These are phyloP conservation scores for Tolypocladium cylindrosporum DNA, from an alignment of 2,329 filamentous ascomycete species.

Conservation along the genomic window DNA sequence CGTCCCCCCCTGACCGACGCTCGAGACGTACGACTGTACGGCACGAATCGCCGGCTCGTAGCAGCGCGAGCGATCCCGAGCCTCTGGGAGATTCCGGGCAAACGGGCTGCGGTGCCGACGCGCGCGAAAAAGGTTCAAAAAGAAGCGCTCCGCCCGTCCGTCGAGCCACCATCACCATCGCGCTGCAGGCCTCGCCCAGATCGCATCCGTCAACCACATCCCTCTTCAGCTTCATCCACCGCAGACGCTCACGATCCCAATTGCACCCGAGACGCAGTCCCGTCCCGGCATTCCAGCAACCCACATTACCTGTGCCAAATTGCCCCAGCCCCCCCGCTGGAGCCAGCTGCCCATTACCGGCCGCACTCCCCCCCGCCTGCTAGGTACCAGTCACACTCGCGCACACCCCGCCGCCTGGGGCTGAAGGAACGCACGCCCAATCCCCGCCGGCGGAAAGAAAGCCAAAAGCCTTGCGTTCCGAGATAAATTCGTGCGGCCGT, in stretches of 20 bases:
- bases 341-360: no score
- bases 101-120: neutral
- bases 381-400: neutral
- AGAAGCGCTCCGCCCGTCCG: neutral
- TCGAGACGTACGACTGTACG: neutral
- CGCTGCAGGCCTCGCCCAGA: neutral
- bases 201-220: no score
- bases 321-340: neutral
- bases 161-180: neutral
- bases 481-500: slow-evolving; percentile 21
- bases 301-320: neutral
- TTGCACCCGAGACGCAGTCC: neutral
- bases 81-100: neutral
- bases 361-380: neutral
- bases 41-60: no score
- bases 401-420: neutral
- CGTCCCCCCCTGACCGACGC: neutral
- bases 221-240: neutral
- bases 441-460: slow-evolving; percentile 10
- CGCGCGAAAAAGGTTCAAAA: neutral
- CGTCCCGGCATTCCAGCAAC: neutral
- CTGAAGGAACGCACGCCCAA: slow-evolving; percentile 6
- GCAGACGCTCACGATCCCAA: neutral
- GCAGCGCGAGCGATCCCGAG: neutral
- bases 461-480: slow-evolving; percentile 19